Base-by-base conservation (phyloP, 768 basidiomycete genomes). In the Cystofilobasidium macerans region DNA sequence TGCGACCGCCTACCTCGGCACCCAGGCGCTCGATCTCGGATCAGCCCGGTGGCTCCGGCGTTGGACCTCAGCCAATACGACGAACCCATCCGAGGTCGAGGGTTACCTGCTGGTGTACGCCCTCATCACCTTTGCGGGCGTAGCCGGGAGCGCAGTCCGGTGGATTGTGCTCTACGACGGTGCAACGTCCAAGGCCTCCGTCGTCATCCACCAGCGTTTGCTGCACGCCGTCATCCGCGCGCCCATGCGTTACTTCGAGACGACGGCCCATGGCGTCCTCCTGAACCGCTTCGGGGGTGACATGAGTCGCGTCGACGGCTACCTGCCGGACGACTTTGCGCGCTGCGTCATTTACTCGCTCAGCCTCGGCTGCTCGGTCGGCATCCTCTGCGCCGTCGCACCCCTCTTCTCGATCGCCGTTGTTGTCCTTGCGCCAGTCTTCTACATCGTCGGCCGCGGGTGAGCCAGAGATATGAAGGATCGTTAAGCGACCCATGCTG, bases 381-480 rank as follows among this genome's bases (percentile, higher is more conserved):
- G 38, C 22, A 51, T 62, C 32, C 14, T 54, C 26, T 12, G 2
- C 8, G 24, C 35, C 28, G 28, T 16, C 4, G 8, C 61, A 4
- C 36, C 33, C 32, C 5, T 45, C 53, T 64, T 65, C 26, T 22
- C 24, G 14, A 20, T 65, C 24, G 65, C 65, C 0, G 47, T 66
- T 0, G 20, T 57, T 0, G 59, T 24, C 14, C 35, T 66, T 0
- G 60, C 59, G 3, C 65, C 64, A 89, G 89, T 40, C 13, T 59
- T 59, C 54, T 61, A 66, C n/a, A 66, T 71, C 53, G 40, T 71
- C 4, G 47, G 12, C 13, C n/a, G 42, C 33, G 26, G 40, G 64
- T 65, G 12, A 33, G 43, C 24, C 26, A 3, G 20, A 16, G 20
- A 13, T 13, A 24, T 32, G 13, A 11, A 12, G n/a, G 35, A 12